Base-by-base conservation (phyloP, 1,139 yeast species). In the Nakaseomyces delphensis region DNA sequence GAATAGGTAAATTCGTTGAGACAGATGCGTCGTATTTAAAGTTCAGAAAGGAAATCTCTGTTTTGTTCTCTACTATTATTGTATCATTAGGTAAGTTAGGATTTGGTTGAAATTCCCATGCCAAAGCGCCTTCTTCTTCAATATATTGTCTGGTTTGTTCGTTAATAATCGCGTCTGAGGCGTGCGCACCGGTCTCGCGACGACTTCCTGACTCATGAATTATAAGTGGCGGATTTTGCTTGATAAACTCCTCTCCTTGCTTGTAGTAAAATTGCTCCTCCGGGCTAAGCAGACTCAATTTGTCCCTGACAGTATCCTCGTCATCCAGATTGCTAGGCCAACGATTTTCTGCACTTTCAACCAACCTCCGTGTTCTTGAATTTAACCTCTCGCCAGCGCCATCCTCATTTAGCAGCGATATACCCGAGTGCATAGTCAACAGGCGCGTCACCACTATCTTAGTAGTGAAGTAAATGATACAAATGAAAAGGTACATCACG, bases 61-160 rank as follows among this genome's bases (percentile, higher is more conserved):
- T 77, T 53, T 83, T 79, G 56, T 81, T 79, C 43, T 77, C 72
- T 16, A 89, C 82, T 46, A 75, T 56, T 16, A 82, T 63, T 53
- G 74, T 83, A 62, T 73, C 79, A 55, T 69, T 74, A 40, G 75
- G 77, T 46, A 77, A 65, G 66, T 74, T 77, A 13, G 68, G 58
- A 56, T 86, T 89, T 36, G 85, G 85, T 46, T 74, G 75, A 59
- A 93, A 91, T 56, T 86, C 94, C 93, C 94, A 91, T 0, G 98
- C 98, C 23, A 75, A 68, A 1, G 93, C 81, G 0, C 96, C 99
- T 62, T 85, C 87, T 55, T 93, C 98, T 56, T 86, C 95, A 28
- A 91, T 85, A 21, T 54, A 55, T 36, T 54, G 60, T 42, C 52
- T 48, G 69, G 69, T 64, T 65, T 66, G 62, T 74, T 71, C 62